Base-by-base conservation (phyloP, 2,329 filamentous ascomycete genomes). In the Ciborinia camelliae region DNA sequence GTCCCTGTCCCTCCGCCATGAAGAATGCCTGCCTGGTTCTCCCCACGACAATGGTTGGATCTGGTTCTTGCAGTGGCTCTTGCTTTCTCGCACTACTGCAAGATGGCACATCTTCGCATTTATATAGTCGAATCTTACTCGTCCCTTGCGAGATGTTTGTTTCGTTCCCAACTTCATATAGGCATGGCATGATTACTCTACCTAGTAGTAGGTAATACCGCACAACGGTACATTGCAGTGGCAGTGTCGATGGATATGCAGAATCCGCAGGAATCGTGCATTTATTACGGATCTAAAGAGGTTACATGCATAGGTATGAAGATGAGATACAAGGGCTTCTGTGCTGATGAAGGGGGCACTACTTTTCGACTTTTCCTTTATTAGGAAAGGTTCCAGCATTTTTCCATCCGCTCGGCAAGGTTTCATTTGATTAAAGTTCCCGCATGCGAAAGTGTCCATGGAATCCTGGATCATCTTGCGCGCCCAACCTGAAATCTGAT, bases 401-500 rank as follows among this genome's bases (percentile, higher is more conserved):
- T 28, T 57, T 43, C 35, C 30, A 23, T n/a, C 7, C 3, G 26
- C 35, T 32, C 39, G 39, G 20, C 54, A 57, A 45, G 39, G 39
- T 30, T 28, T 20, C 18, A 18, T 41, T 54, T 54, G n/a, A 37
- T 53, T 41, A 30, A n/a, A n/a, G 9, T 55, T 45, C 32, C 51
- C 32, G 51, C 32, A 37, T 23, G 3, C 20, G 23, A 26, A 37
- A 53, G 35, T 54, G 51, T 23, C 51, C 12, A n/a, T 39, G 32
- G 32, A n/a, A n/a, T 41, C 12, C 14, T 41, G 18, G 41, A 47
- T 47, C 55, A 47, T 58, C 28, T 35, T 7, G 52, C 14, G 51
- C 61, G 39, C 39, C 60, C 60, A 63, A 63, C 30, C 14, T 63
- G 14, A 43, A 62, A 37, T 57, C 60, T 57, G 37, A 54, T 57